Evolutionary conservation across 805 yeast species (phyloP), one percentile per base, ranked within the genome.

Genomic region (Cyberlindnera subsufficiens): DNA sequence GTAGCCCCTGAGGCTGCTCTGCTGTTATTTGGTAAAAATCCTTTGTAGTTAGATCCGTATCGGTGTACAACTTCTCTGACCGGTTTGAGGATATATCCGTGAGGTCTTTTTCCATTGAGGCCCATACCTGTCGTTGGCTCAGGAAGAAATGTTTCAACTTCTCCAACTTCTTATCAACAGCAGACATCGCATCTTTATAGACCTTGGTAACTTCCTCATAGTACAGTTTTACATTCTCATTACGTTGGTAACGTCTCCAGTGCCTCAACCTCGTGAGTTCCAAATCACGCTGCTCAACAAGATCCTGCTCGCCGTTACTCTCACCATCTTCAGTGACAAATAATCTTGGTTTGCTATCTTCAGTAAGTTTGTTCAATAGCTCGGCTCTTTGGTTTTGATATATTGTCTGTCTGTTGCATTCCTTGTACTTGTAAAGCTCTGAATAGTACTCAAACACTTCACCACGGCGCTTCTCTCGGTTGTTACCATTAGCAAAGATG

Each of bases 281-380:
- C 38, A 46, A 59, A 42, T 67, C 71, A 37, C 65, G 50, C 32
- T 40, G 41, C 38, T 68, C 72, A 4, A 45, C 44, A 32, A 65
- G 38, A 47, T 68, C 71, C 27, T 53, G 53, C 17, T 52, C 55
- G 18, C 40, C 49, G 30, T 32, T 5, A 15, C 39, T 20, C 9
- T 44, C 46, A 9, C 43, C 43, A 18, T 35, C 19, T 3, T 42
- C 17, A 3, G 43, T 44, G 3, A 35, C 30, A 7, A 37, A 9
- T 11, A 13, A 27, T 30, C 18, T 30, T 17, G 39, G 39, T 27
- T 14, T 13, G 6, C 13, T 18, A 18, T 11, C 10, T 27, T 41
- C 47, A 6, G 39, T 37, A 30, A 40, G 31, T 13, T 42, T 20
- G 5, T 31, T 25, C 15, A 39, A 37, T 7, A 53, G 18, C 6